Evolutionary conservation across 2,329 filamentous ascomycete species (phyloP).

Genomic region (Tolypocladium amazonense): DNA sequence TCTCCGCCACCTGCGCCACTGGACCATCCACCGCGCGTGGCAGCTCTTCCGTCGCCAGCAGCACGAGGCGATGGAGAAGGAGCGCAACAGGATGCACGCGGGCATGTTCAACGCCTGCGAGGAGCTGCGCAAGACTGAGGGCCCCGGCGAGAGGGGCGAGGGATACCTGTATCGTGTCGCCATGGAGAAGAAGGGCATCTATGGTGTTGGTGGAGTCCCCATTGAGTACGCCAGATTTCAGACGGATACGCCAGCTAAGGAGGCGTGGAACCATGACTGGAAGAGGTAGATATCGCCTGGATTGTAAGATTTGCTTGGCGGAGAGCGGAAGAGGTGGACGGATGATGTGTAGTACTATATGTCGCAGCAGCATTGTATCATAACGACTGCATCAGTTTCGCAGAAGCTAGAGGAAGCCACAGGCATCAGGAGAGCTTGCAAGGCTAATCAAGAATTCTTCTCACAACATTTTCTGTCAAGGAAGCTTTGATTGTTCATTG

Average conservation of each 20-base stretch:
- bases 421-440: neutral
- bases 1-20: constrained; percentile 81
- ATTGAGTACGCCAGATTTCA: constrained; percentile 84
- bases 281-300: constrained; percentile 41
- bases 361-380: constrained; percentile 3
- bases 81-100: constrained; percentile 70
- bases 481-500: neutral
- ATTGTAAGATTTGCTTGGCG: neutral
- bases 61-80: constrained; percentile 51
- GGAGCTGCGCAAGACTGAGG: constrained; percentile 55
- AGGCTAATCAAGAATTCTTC: neutral
- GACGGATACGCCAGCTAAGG: constrained; percentile 68
- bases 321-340: neutral
- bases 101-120: constrained; percentile 81
- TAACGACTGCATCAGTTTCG: neutral
- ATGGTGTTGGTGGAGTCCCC: constrained; percentile 60
- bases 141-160: constrained; percentile 45
- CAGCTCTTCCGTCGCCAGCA: constrained; percentile 64
- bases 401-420: neutral
- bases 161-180: constrained; percentile 76
- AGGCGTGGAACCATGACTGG: constrained; percentile 93
- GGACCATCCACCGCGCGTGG: constrained; percentile 98
- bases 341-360: neutral
- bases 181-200: constrained; percentile 84
- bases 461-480: neutral